A percentile compares a stretch with the other conserved stretches of the same genome.
Conservation (phyloP, 202 grass and related monocot species). For the Cymbopogon flexuosus region DNA sequence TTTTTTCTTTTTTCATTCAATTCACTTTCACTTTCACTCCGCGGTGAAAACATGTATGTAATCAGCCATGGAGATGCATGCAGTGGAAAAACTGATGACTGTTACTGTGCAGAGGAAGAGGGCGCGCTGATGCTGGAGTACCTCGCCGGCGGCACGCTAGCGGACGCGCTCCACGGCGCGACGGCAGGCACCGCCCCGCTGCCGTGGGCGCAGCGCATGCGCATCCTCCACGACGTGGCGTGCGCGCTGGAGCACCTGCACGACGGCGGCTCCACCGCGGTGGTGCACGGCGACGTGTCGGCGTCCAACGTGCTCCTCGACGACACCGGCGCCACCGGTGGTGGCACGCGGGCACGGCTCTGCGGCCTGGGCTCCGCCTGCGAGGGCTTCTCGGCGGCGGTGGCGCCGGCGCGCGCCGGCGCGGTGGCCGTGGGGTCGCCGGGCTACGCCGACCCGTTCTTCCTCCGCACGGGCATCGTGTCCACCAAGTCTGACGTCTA, state of each 20-base stretch:
- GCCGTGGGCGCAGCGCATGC: slow-evolving; percentile 57
- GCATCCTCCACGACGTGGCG: slow-evolving; percentile 59
- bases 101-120: slow-evolving; percentile 53
- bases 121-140: slow-evolving; percentile 82
- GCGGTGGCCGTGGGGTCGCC: slow-evolving; percentile 66
- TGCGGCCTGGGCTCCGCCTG: slow-evolving; percentile 86
- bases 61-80: background rate
- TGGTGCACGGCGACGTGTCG: slow-evolving; percentile 86
- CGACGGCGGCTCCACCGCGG: slow-evolving; percentile 25
- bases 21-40: background rate
- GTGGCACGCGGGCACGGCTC: slow-evolving; percentile 24
- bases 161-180: slow-evolving; percentile 48
- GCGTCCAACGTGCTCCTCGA: slow-evolving; percentile 84
- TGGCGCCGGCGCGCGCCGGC: slow-evolving; percentile 23
- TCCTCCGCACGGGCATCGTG: slow-evolving; percentile 75
- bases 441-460: slow-evolving; percentile 80
- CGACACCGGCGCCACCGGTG: background rate
- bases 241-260: slow-evolving; percentile 77
- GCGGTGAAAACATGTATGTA: background rate
- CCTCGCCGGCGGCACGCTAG: slow-evolving; percentile 62
- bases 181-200: background rate
- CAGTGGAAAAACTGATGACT: background rate
- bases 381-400: slow-evolving; percentile 68
- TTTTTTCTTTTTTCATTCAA: background rate
- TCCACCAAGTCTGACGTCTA: slow-evolving; percentile 80